Conservation (phyloP, 257 asterid species). For the Verbascum thapsus region DNA sequence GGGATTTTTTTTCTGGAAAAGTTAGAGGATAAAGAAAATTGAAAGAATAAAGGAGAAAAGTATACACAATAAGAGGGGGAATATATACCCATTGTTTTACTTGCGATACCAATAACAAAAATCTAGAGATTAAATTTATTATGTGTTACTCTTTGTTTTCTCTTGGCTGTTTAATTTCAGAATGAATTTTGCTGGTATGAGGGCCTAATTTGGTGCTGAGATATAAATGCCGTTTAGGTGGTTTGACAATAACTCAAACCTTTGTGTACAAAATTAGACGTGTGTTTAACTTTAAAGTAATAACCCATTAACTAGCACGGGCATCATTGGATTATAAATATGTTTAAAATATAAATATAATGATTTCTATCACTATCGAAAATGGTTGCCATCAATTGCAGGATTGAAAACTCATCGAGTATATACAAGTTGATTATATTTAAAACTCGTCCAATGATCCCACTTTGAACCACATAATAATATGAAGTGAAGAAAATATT, state of each 20-base stretch:
- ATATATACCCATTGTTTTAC: neutral
- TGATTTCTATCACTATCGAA: constrained; percentile 30
- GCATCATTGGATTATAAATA: constrained; percentile 12
- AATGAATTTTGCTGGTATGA: neutral
- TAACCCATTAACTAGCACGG: neutral
- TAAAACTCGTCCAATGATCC: constrained; percentile 14
- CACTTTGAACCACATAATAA: constrained; percentile 15
- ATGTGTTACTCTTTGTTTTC: no score
- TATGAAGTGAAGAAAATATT: neutral
- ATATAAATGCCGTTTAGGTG: no score
- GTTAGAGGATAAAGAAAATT: constrained; percentile 6
- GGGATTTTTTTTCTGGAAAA: constrained; percentile 25
- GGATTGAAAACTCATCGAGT: constrained; percentile 26
- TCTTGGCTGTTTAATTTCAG: no score
- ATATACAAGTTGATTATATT: neutral
- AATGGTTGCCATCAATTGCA: constrained; percentile 27
- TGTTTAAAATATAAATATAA: constrained; percentile 11
- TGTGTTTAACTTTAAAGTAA: constrained; percentile 21
- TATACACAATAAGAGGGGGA: neutral
- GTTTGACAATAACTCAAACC: neutral
- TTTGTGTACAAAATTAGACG: neutral
- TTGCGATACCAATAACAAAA: neutral
- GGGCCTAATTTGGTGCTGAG: neutral
- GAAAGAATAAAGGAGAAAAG: neutral
- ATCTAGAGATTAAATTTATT: neutral